Base-by-base conservation (phyloP, 345 rosid species). In the Pistacia integerrima region DNA sequence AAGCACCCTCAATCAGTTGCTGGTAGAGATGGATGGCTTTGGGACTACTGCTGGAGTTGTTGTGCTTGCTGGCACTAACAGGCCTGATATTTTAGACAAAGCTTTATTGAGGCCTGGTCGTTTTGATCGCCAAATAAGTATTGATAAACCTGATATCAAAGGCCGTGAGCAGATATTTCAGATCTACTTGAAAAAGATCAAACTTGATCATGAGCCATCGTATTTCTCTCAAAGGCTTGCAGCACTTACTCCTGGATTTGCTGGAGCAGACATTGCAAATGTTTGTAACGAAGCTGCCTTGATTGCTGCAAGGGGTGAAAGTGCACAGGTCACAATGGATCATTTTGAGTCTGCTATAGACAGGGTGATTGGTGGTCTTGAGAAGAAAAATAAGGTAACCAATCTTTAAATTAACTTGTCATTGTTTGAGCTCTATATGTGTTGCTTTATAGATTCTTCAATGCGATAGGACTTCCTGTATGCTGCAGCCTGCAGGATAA, bases 1-100 rank as follows among this genome's bases (percentile, higher is more conserved):
- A 79, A 96, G 98, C 80, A 96, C 98, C 51, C 87, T 93, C 57
- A 93, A 93, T 78, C 99, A 93, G 78, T 78, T 96, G 78, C 84
- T 96, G 1, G 99, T 96, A 17, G 98, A 93, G 82, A 96, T 96
- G 99, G 99, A 96, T 20, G 99, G 99, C 33, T 96, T 96, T 83
- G 98, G 94, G 76, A 96, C 98, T 41, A 96, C 98, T 9, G 30
- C 97, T 55, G 99, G 99, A 62, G 94, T 96, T 11, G 98, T 96
- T 73, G 98, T 96, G 41, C 92, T 96, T 76, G 99, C 99, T 76
- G 97, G 98, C 44, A 96, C 99, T 54, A 93, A 96, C 73, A 92
- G 98, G 84, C 98, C 99, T 4, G 97, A 93, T 85, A 93, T 96
- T 77, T 83, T 96, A 77, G 99, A 96, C 78, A 92, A 93, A 77